Base-by-base conservation (phyloP, 768 basidiomycete genomes). In the Amanita muscaria region DNA sequence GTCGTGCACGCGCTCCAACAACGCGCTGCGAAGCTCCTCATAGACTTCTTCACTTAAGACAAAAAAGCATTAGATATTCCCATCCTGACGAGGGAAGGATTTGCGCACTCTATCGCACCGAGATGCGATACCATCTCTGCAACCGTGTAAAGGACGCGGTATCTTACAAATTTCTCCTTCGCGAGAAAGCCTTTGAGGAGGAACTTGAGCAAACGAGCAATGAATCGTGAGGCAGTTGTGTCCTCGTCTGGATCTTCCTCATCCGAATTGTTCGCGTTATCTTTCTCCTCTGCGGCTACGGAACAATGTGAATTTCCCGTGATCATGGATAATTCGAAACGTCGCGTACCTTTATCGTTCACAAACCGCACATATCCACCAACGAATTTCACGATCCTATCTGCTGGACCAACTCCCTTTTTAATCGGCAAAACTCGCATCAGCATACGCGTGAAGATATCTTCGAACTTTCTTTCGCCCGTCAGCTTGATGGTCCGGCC, bases 121-220 rank as follows among this genome's bases (percentile, higher is more conserved):
- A 96, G 66, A 45, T 81, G 76, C 1, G 77, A 73, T 10, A 94
- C 77, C 73, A 91, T 82, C 53, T 86, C 81, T 0, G 84, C 77
- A 11, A 88, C 72, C n/a, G 80, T 64, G 42, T 86, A 82, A 2
- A 88, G 68, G 24, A 80, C 80, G 15, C 93, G 79, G 57, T 80
- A 94, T 4, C 93, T 76, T 30, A 88, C 80, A 33, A 70, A 72
- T 64, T 93, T 97, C 65, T 94, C 89, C 59, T 91, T 94, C 3
- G 90, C 82, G 14, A 67, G 53, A 60, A 90, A 89, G 3, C 90
- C 92, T 47, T 73, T 72, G 48, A 91, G 64, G 22, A 94, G 70
- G 56, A 80, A 79, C 18, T 67, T 68, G 27, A 91, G 67, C 9
- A 90, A 65, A 42, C 68, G 68, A 6, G 70, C 68, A 1, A 82